A percentile compares a stretch with the other conserved stretches of the same genome.
These are phyloP conservation scores for Chaetomium globosum DNA, from an alignment of 2,329 filamentous ascomycete genomes.

Conservation along the genomic window DNA sequence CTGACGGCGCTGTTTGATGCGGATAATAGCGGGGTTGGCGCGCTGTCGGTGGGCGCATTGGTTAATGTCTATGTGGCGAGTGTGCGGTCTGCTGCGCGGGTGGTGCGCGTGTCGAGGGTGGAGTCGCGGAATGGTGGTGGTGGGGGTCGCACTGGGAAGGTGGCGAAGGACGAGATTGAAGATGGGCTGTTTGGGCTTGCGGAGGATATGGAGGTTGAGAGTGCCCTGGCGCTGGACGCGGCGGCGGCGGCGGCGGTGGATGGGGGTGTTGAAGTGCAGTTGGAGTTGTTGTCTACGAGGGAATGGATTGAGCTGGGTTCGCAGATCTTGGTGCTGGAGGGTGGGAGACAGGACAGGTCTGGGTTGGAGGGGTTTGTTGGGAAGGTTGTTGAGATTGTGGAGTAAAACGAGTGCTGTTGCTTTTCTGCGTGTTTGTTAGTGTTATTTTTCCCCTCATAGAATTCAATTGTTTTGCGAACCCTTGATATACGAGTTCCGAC, in stretches of 20 bases:
- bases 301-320: conserved; percentile 76
- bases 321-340: conserved; percentile 71
- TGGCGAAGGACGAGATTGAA: conserved; percentile 48
- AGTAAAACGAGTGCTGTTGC: conserved; percentile 47
- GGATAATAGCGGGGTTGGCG: conserved; percentile 54
- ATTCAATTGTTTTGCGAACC: background rate
- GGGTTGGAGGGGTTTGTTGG: conserved; percentile 75
- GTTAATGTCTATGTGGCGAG: conserved; percentile 88
- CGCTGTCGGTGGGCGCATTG: conserved; percentile 66
- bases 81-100: conserved; percentile 76
- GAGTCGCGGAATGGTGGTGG: conserved; percentile 36
- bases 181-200: conserved; percentile 64
- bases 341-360: conserved; percentile 66
- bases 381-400: conserved; percentile 62
- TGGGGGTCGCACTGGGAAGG: conserved; percentile 36
- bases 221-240: conserved; percentile 33
- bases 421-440: conserved; percentile 15
- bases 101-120: conserved; percentile 58
- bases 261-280: conserved; percentile 57
- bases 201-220: conserved; percentile 49
- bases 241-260: conserved; percentile 37
- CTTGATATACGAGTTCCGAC: background rate
- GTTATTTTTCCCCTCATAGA: conserved; percentile 19
- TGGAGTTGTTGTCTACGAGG: conserved; percentile 68
- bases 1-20: conserved; percentile 73